These are phyloP conservation scores for Neofusicoccum umdonicola DNA, from an alignment of 2,329 filamentous ascomycete species.

Conservation along the genomic window DNA sequence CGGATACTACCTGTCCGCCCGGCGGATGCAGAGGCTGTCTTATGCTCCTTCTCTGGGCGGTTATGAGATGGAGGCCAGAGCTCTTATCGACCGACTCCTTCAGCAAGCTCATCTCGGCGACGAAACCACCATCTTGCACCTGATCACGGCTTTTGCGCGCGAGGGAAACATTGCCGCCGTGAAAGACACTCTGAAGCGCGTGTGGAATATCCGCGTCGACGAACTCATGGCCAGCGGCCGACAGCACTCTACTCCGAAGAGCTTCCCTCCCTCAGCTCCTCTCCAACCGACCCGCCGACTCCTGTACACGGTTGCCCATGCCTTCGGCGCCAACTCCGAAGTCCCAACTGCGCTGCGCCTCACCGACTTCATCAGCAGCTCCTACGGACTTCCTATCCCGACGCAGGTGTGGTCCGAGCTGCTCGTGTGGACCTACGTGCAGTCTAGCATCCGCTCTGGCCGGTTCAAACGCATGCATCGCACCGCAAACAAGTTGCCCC, in stretches of 20 bases:
- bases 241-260: conserved; percentile 34
- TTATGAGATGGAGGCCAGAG: conserved; percentile 29
- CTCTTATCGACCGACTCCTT: conserved; percentile 51
- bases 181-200: conserved; percentile 47
- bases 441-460: conserved; percentile 36
- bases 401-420: conserved; percentile 63
- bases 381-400: conserved; percentile 59
- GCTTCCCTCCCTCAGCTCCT: conserved; percentile 50
- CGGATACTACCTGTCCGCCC: neutral
- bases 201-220: conserved; percentile 56
- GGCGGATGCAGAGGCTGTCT: neutral
- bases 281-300: conserved; percentile 59
- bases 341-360: conserved; percentile 58
- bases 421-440: conserved; percentile 65
- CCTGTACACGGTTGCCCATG: conserved; percentile 65
- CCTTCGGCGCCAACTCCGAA: conserved; percentile 65
- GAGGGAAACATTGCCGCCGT: conserved; percentile 52
- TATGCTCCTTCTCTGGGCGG: conserved; percentile 30
- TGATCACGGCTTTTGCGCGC: conserved; percentile 53
- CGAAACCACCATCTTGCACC: conserved; percentile 52
- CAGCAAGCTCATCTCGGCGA: conserved; percentile 44
- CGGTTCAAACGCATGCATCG: conserved; percentile 31
- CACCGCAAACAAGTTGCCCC: conserved; percentile 36
- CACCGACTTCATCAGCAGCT: conserved; percentile 61
- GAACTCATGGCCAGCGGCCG: conserved; percentile 31